Percentiles rank a stretch among this genome's conserved stretches.
Evolutionary conservation across 2,329 filamentous ascomycete genomes (phyloP).

Genomic region (Coniochaeta sp.): DNA sequence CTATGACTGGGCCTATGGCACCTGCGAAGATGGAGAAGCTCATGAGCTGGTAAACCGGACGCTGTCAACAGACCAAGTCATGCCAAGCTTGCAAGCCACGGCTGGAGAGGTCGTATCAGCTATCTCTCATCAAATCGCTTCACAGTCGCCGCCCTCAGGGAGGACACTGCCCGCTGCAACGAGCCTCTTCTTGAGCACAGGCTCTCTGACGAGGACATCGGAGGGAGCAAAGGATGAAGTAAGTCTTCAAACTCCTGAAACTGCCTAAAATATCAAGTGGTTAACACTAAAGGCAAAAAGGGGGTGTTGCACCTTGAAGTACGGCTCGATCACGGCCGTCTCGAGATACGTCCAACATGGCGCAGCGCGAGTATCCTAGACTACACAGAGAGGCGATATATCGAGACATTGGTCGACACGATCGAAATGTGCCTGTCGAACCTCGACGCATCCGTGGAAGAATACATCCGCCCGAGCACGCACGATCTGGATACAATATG

Average conservation of each 20-base stretch:
- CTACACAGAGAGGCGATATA: conserved; percentile 33
- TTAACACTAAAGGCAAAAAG: conserved; percentile 11
- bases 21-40: conserved; percentile 5
- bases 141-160: not conserved
- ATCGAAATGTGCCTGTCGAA: conserved; percentile 25
- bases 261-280: not conserved
- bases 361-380: conserved; percentile 28
- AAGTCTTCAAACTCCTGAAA: conserved; percentile 4
- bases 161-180: not conserved
- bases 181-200: conserved; percentile 12
- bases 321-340: conserved; percentile 13
- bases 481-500: conserved; percentile 36
- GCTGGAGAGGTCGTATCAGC: conserved; percentile 17
- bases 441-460: conserved; percentile 19
- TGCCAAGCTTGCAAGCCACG: conserved; percentile 22
- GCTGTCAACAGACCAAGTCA: conserved; percentile 21
- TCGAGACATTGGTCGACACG: conserved; percentile 33
- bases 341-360: conserved; percentile 33
- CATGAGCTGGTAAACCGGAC: conserved; percentile 10
- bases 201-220: conserved; percentile 3
- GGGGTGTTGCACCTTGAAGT: conserved; percentile 23
- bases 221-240: conserved; percentile 16
- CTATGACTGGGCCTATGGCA: conserved; percentile 31
- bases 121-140: conserved; percentile 18
- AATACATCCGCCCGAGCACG: conserved; percentile 23